phyloP scores from a whole-genome alignment of 2,329 filamentous ascomycete genomes.

The Aspergillus quadrilineatus region DNA sequence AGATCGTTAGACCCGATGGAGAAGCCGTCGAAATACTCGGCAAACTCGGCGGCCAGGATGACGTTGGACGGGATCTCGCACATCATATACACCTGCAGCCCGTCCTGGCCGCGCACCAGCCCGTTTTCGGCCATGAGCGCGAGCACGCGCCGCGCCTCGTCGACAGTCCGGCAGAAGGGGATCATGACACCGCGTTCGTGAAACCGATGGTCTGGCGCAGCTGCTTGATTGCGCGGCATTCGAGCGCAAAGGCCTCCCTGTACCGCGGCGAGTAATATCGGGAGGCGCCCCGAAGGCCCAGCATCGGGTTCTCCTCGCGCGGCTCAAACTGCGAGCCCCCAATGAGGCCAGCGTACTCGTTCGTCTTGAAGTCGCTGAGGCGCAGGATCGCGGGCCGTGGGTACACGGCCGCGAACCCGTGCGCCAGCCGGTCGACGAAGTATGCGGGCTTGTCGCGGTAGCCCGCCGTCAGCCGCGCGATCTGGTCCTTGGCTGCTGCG shows the following conservation, averaged over 20 bases:
- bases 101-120: conserved; percentile 37
- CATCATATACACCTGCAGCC: conserved; percentile 44
- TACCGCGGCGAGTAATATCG: conserved; percentile 44
- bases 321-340: conserved; percentile 43
- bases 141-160: conserved; percentile 38
- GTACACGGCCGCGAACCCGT: conserved; percentile 39
- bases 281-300: conserved; percentile 44
- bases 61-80: conserved; percentile 46
- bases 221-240: conserved; percentile 41
- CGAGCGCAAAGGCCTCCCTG: conserved; percentile 41
- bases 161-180: conserved; percentile 40
- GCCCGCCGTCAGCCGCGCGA: conserved; percentile 29
- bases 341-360: conserved; percentile 43
- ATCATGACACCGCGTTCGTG: conserved; percentile 42
- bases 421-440: conserved; percentile 40
- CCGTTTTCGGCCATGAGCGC: conserved; percentile 40
- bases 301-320: conserved; percentile 43
- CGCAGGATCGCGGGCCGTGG: conserved; percentile 42
- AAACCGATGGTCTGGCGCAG: conserved; percentile 41
- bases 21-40: conserved; percentile 43
- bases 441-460: conserved; percentile 40
- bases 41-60: conserved; percentile 38
- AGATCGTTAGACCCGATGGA: conserved; percentile 46
- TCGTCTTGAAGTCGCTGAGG: conserved; percentile 46
- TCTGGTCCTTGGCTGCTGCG: conserved; percentile 24